Conservation (phyloP, 257 asterid species). For the Solanum chiquidenum region DNA sequence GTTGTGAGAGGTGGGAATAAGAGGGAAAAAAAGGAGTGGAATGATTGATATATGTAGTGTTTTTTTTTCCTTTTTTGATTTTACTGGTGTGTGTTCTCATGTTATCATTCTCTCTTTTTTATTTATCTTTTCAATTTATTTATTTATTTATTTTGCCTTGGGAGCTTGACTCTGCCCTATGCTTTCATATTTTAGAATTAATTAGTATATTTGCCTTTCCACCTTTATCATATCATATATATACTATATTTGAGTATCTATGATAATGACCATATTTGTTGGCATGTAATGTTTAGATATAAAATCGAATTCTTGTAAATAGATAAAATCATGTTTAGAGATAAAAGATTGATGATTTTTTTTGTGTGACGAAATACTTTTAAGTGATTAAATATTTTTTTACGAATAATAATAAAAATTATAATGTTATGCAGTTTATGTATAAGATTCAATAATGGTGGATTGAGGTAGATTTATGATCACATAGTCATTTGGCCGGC, state of each 20-base stretch:
- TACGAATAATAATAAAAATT: fast-evolving
- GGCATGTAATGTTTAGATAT: too few relatives aligned
- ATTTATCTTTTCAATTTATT: background rate
- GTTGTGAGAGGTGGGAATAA: background rate
- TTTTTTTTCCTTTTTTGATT: background rate
- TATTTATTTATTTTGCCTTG: background rate
- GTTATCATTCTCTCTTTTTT: background rate
- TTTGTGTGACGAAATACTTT: background rate
- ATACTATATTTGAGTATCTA: background rate
- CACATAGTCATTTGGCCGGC: fast-evolving
- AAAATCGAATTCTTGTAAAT: too few relatives aligned
- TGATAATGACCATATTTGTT: background rate
- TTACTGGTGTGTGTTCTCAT: background rate
- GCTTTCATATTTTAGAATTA: background rate
- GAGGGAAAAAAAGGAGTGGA: background rate
- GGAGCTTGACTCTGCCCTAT: background rate
- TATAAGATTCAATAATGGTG: background rate
- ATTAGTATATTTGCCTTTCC: background rate
- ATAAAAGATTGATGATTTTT: too few relatives aligned
- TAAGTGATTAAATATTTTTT: background rate
- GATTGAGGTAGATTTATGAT: background rate
- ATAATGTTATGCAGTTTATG: background rate
- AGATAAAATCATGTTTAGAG: background rate
- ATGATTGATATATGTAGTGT: background rate
- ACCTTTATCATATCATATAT: background rate